Percentiles rank a stretch among this genome's conserved stretches.
Evolutionary conservation across 805 yeast species (phyloP).

Genomic region (Hanseniaspora clermontiae): DNA sequence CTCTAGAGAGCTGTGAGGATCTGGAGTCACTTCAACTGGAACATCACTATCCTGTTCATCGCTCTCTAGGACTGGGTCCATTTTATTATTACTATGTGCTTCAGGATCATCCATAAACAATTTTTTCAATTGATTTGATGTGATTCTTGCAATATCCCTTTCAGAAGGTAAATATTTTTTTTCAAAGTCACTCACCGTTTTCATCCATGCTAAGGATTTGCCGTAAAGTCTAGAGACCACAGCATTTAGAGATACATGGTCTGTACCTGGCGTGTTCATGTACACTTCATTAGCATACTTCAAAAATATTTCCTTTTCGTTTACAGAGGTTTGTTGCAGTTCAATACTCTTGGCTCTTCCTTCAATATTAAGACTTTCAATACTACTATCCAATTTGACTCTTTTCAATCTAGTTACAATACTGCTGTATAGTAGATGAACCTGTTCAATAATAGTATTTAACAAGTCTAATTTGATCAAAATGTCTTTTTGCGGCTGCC

Average conservation of each 20-base stretch:
- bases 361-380: slow-evolving; percentile 56
- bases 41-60: not conserved
- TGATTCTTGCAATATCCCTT: slow-evolving; percentile 78
- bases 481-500: slow-evolving; percentile 62
- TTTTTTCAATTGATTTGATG: slow-evolving; percentile 73
- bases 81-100: slow-evolving; percentile 10
- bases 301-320: slow-evolving; percentile 39
- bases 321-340: slow-evolving; percentile 39
- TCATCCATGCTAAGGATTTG: slow-evolving; percentile 76
- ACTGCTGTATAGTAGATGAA: slow-evolving; percentile 56
- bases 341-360: slow-evolving; percentile 50
- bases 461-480: slow-evolving; percentile 54
- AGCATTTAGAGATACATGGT: slow-evolving; percentile 57
- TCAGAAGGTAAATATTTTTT: slow-evolving; percentile 73
- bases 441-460: slow-evolving; percentile 39
- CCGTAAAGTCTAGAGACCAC: slow-evolving; percentile 64
- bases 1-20: not conserved
- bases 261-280: slow-evolving; percentile 43
- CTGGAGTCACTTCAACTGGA: not conserved
- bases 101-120: slow-evolving; percentile 43
- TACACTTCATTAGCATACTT: slow-evolving; percentile 41
- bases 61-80: not conserved
- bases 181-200: slow-evolving; percentile 70
- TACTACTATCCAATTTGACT: slow-evolving; percentile 55
- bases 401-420: slow-evolving; percentile 55